Evolutionary conservation across 306 rosid species (phyloP).

Genomic region (Echinosophora koreensis): DNA sequence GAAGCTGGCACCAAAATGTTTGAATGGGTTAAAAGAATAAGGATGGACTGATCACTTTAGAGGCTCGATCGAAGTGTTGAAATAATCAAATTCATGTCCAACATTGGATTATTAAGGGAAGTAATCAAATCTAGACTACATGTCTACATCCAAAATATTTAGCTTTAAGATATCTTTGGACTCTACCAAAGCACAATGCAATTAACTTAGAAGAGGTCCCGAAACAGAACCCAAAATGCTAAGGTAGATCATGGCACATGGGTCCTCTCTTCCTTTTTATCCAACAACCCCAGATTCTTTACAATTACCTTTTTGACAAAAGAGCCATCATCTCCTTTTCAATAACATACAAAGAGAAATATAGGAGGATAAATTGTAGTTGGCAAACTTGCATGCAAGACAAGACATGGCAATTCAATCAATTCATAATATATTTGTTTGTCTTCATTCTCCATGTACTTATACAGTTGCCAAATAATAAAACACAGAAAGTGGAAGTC

Average conservation of each 20-base stretch:
- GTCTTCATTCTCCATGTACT: background rate
- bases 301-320: background rate
- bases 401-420: background rate
- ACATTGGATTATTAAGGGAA: constrained; percentile 40
- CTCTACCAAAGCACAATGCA: background rate
- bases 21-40: background rate
- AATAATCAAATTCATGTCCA: background rate
- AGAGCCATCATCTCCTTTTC: background rate
- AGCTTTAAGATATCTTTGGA: constrained; percentile 19
- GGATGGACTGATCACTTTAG: background rate
- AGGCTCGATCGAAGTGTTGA: constrained; percentile 26
- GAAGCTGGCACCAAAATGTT: background rate
- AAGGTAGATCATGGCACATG: constrained; percentile 45
- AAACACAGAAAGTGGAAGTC: constrained; percentile 1
- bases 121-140: constrained; percentile 25
- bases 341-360: background rate
- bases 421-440: background rate
- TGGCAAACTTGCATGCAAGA: background rate
- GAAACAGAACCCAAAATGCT: constrained; percentile 37
- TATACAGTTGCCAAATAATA: constrained; percentile 14
- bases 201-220: constrained; percentile 36
- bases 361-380: background rate
- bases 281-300: background rate
- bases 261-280: constrained; percentile 40
- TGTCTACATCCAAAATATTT: constrained; percentile 36